Evolutionary conservation across 345 rosid genomes (phyloP).

Genomic region (Melastoma malabathricum): DNA sequence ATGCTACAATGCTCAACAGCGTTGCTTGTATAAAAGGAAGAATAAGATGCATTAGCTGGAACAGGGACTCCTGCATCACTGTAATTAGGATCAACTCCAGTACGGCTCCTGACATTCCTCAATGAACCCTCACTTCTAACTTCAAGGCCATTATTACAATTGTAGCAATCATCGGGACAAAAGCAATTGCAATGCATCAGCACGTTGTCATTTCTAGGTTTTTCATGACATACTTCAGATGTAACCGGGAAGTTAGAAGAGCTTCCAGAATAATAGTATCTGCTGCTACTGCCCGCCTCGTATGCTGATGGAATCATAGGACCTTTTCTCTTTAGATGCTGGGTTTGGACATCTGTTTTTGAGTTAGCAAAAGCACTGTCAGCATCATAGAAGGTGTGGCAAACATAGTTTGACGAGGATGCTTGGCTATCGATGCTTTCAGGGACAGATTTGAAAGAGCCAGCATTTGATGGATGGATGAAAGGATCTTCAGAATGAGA

Average conservation of each 20-base stretch:
- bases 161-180: slow-evolving; percentile 21
- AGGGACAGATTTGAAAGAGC: slow-evolving; percentile 29
- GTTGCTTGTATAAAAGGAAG: slow-evolving; percentile 24
- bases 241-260: slow-evolving; percentile 47
- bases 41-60: slow-evolving; percentile 25
- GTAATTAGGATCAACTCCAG: slow-evolving; percentile 48
- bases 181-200: slow-evolving; percentile 34
- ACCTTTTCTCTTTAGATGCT: slow-evolving; percentile 63
- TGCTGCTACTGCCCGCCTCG: slow-evolving; percentile 66
- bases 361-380: slow-evolving; percentile 45
- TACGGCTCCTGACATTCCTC: slow-evolving; percentile 73
- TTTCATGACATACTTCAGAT: slow-evolving; percentile 38
- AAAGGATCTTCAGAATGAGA: slow-evolving; percentile 40
- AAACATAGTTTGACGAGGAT: slow-evolving; percentile 47
- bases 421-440: slow-evolving; percentile 40
- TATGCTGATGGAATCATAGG: slow-evolving; percentile 48
- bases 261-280: slow-evolving; percentile 40
- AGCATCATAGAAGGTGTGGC: slow-evolving; percentile 31
- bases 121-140: slow-evolving; percentile 52
- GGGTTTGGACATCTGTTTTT: slow-evolving; percentile 39
- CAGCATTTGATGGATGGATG: slow-evolving; percentile 25
- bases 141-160: slow-evolving; percentile 31
- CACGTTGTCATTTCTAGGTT: slow-evolving; percentile 35
- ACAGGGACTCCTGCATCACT: slow-evolving; percentile 30
- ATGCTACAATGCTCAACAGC: slow-evolving; percentile 30